Conservation (phyloP, 148 eudicot species). For the Nepenthes gracilis region DNA sequence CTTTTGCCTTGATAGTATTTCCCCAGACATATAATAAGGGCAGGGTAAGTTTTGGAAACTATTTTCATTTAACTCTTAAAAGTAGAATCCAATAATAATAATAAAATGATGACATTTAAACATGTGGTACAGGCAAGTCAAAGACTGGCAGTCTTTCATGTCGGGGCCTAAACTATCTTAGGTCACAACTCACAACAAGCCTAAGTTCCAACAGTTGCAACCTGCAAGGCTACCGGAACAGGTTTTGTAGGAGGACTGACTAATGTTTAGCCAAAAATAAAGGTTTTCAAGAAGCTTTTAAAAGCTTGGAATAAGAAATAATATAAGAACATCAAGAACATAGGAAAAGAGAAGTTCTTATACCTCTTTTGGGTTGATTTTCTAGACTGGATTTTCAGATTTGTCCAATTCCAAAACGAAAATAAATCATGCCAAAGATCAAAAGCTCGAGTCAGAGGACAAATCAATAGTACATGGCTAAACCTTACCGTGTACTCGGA, state of each 20-base stretch:
- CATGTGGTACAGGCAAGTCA: too few species aligned
- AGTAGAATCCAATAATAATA: background rate
- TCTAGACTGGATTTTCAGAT: slow-evolving; percentile 53
- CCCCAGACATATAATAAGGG: background rate
- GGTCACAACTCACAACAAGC: too few species aligned
- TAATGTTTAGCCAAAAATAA: background rate
- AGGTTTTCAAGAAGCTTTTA: background rate
- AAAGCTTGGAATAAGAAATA: background rate
- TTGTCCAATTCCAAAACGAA: slow-evolving; percentile 15
- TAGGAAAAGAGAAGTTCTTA: background rate
- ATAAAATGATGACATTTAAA: too few species aligned
- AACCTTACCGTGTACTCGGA: background rate
- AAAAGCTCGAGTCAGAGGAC: background rate
- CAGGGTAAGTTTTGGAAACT: background rate
- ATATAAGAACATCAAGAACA: background rate
- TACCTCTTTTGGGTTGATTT: slow-evolving; percentile 81
- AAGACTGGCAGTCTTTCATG: too few species aligned
- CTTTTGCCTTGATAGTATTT: slow-evolving; percentile 30
- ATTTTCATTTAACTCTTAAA: background rate
- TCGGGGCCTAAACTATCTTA: too few species aligned
- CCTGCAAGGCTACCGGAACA: too few species aligned
- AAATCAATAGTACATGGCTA: background rate
- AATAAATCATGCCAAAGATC: slow-evolving; percentile 3
- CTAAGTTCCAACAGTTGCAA: too few species aligned
- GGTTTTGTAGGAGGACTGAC: too few species aligned